Base-by-base conservation (phyloP, 768 basidiomycete species). In the Termitomyces sp. region DNA sequence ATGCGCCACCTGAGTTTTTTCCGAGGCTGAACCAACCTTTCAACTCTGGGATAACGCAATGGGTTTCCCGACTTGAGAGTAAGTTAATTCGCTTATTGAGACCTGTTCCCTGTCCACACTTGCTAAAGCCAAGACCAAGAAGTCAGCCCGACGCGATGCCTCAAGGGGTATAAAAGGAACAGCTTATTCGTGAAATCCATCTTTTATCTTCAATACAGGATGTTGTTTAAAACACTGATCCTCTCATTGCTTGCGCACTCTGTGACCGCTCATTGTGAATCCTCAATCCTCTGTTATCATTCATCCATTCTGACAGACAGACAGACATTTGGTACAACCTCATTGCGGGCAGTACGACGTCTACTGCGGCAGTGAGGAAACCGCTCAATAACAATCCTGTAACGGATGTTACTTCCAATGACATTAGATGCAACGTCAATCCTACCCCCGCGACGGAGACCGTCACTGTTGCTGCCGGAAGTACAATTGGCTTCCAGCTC, bases 381-480 rank as follows among this genome's bases (percentile, higher is more conserved):
- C 64, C 64, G 1, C 10, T 58, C n/a, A 65, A 26, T 42, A 65
- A 65, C 47, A 55, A 56, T 20, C 62, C 62, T 33, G 62, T 64
- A 14, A 46, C 46, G 32, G 44, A 56, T n/a, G 69, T 68, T 27
- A 69, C 67, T 2, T 60, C 62, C n/a, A 53, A 43, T 32, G 65
- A 62, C 42, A 61, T 71, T 16, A 57, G 52, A n/a, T 70, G 70
- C 60, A 71, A 71, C 48, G 57, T 65, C 45, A 59, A 53, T 7
- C 46, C 46, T 47, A 59, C 46, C 7, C 58, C 64, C 3, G 70
- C 70, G 5, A 62, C 66, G 26, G 57, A 59, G 10, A 67, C 68
- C 10, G 65, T 69, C 27, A 53, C 59, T 12, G 70, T 71, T 24
- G 64, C 70, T n/a, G 63, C 69, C 1, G 70, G 70, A 18, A 61